Base-by-base conservation (phyloP, 1,284 basidiomycete species). In the Puccinia hordei region DNA sequence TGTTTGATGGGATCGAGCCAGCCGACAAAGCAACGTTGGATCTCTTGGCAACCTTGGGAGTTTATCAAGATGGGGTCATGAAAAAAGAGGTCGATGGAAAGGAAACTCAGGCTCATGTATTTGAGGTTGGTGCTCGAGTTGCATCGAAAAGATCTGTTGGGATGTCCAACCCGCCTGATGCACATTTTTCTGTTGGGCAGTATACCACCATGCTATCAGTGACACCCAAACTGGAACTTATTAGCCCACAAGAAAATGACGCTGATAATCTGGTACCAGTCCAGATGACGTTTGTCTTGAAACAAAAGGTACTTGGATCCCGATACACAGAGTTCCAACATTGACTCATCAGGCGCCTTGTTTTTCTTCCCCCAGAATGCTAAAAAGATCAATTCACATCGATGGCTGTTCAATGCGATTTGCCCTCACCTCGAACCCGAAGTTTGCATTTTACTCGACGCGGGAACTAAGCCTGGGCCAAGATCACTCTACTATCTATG, bases 401-500 rank as follows among this genome's bases (percentile, higher is more conserved):
- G 96, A 72, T 99, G 96, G 96, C 88, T 99, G 44, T 99, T 99
- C 89, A 98, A 98, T 84, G 96, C 94, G 10, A 91, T 99, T 78
- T 95, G 95, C 0, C 90, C 89, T 82, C 92, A 93, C 83, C 87
- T 97, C 72, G 88, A 92, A 83, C 94, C 94, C 12, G 93, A 96
- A 84, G 91, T 92, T 57, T 95, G 94, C 85, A 92, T 95, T 77
- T 88, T 97, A 57, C 90, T 97, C 81, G 94, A 96, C 85, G 95
- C 94, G 1, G 95, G 95, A 83, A 98, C 96, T 1, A 95, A 96
- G 86, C 95, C 96, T 1, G 95, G 94, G 13, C 93, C 93, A 86
- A 97, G 96, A 85, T 94, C 93, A 0, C 94, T 99, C 84, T 99
- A 95, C 87, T 95, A 98, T 85, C 88, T 99, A 4, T 98, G 95